Evolutionary conservation across 768 basidiomycete genomes (phyloP), one percentile per base, ranked within the genome.

Genomic region (Phylloporus arenicola): DNA sequence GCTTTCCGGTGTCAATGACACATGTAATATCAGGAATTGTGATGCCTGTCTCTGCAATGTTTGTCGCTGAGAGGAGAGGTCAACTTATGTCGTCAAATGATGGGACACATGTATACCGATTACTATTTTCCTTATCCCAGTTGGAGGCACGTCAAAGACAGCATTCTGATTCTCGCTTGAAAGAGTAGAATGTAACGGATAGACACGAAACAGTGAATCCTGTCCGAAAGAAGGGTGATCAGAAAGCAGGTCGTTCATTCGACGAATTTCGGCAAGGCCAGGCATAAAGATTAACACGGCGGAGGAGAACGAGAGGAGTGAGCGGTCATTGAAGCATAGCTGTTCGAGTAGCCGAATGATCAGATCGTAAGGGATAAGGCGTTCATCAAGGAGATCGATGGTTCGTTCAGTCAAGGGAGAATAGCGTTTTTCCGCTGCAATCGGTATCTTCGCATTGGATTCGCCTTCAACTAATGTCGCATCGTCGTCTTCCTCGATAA

Each of bases 11-110:
- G 62, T 99, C 95, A 52, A 98, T 92, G 20, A 97, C 95, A 57
- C 92, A 93, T 9, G 93, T 95, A 52, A 96, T 89, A 59, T 99
- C 96, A 6, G 95, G 95, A 48, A 99, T 99, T 2, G 96, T 99
- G 48, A 99, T 90, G 58, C 95, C 95, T 13, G 95, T 99, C 69
- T 99, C 95, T 14, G 92, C 88, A 58, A 94, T 92, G 62, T 95
- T 92, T 30, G 91, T 92, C 3, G 89, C 89, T 92, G 42, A 31
- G 22, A 47, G 14, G 10, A 12, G 5, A 54, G 16, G 48, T 50
- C 34, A 52, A 40, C 22, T 41, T 4, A 25, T 25, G 22, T 11
- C 5, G 16, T 42, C 43, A 31, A 9, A 38, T 52, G 48, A 13
- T 40, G 41, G 1, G 25, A 16, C 19, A 58, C n/a, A 41, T 31